A percentile compares a stretch with the other conserved stretches of the same genome.
Conservation (phyloP, 208 protist genomes). For the Wallacemonas collosoma region DNA sequence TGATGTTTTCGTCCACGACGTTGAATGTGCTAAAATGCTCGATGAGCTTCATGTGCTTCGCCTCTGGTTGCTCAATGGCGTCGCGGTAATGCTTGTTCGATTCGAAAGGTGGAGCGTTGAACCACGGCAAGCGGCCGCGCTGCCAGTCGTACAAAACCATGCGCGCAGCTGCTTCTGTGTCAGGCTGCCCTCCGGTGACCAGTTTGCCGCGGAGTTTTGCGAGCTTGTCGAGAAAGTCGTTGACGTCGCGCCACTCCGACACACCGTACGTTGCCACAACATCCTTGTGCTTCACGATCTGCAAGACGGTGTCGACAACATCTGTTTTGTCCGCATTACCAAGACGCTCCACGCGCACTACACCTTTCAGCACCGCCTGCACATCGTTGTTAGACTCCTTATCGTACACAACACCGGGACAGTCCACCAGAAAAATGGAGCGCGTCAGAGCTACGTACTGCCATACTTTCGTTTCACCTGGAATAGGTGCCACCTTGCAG, state of each 20-base stretch:
- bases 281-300: slow-evolving; percentile 96
- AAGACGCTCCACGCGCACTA: slow-evolving; percentile 94
- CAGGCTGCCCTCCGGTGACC: slow-evolving; percentile 94
- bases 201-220: slow-evolving; percentile 95
- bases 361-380: slow-evolving; percentile 98
- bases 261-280: slow-evolving; percentile 97
- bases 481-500: slow-evolving; percentile 99
- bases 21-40: slow-evolving; percentile 87
- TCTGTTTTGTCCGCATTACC: slow-evolving; percentile 93
- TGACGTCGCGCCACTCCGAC: slow-evolving; percentile 87
- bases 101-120: slow-evolving; percentile 92
- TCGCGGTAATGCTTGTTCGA: slow-evolving; percentile 89
- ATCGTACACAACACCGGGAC: slow-evolving; percentile 98
- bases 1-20: slow-evolving; percentile 78
- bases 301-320: slow-evolving; percentile 94
- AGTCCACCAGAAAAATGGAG: slow-evolving; percentile 99
- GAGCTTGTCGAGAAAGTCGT: slow-evolving; percentile 98
- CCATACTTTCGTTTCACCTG: slow-evolving; percentile 99
- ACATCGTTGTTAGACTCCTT: slow-evolving; percentile 94
- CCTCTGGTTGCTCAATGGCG: slow-evolving; percentile 57
- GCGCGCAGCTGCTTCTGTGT: slow-evolving; percentile 94
- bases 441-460: slow-evolving; percentile 99
- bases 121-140: slow-evolving; percentile 97
- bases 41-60: slow-evolving; percentile 88
- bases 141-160: slow-evolving; percentile 98